Evolutionary conservation across 164 flowering plant species (phyloP), one percentile per base, ranked within the genome.

Genomic region (Paratinospora sagittata): DNA sequence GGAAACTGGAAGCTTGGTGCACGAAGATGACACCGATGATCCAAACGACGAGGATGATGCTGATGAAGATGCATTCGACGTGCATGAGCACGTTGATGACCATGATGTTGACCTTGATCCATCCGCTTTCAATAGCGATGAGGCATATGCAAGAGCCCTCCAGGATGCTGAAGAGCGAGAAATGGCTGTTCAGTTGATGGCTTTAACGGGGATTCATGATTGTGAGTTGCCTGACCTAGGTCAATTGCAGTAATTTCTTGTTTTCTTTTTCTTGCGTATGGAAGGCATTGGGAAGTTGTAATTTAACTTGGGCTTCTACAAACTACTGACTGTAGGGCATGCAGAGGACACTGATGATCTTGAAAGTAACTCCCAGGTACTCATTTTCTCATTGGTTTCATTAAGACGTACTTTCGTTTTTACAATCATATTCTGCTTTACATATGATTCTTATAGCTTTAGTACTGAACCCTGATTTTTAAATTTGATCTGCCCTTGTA

Each of bases 81-180:
- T 78, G 58, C 87, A 88, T 37, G 83, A 12, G 1, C 85, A 77
- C 27, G 84, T 73, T 21, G 70, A 73, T 49, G 70, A 75, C 63
- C 69, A 72, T 16, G 75, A 23, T 55, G 71, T 55, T 63, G 92
- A 83, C 69, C 55, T 82, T 63, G 90, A 91, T 68, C 86, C 89
- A 0, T 79, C 84, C 30, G 81, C 81, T 3, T 90, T 73, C 70
- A 74, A 85, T 6, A 87, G 86, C 76, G 97, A 93, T 27, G 96
- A 93, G 82, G 92, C 90, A 11, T 93, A 82, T 84, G 97, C 97
- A 2, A 85, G 94, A 79, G 92, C 96, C 7, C 77, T 81, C 23
- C 83, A 78, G 66, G 83, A 81, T 30, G 83, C 79, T 6, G 83
- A 81, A 60, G 83, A 78, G 72, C 63, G 75, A 27, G 80, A 77